Evolutionary conservation across 805 yeast genomes (phyloP).

Genomic region (Zygosaccharomyces bailii): DNA sequence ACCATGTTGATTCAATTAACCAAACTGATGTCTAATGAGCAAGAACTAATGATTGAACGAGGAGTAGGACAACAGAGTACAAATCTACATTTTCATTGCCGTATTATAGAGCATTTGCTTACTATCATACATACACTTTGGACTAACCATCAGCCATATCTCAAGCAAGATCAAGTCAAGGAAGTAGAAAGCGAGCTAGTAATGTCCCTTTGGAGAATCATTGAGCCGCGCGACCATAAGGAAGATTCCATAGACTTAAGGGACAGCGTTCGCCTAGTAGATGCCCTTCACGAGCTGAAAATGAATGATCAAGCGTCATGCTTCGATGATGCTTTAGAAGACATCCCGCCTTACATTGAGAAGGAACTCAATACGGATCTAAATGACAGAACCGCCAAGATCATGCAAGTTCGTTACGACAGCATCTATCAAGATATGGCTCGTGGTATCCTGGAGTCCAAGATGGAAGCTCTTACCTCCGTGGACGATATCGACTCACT

Average conservation of each 20-base stretch:
- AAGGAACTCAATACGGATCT: conserved; percentile 39
- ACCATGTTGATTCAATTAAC: conserved; percentile 28
- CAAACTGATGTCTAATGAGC: conserved; percentile 34
- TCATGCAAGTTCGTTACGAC: conserved; percentile 25
- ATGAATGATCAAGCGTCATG: conserved; percentile 28
- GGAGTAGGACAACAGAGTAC: conserved; percentile 25
- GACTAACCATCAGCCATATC: conserved; percentile 17
- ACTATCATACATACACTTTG: conserved; percentile 23
- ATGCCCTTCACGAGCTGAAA: conserved; percentile 35
- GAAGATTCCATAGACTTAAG: conserved; percentile 17
- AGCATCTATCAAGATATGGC: conserved; percentile 52
- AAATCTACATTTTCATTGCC: conserved; percentile 17
- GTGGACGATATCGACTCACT: conserved; percentile 78
- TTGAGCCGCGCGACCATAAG: conserved; percentile 23
- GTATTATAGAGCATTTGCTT: conserved; percentile 23
- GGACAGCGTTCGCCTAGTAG: conserved; percentile 33
- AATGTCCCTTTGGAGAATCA: conserved; percentile 50
- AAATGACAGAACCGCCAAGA: conserved; percentile 29
- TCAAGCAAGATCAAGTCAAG: conserved; percentile 26
- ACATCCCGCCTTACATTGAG: conserved; percentile 39
- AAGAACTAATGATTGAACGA: conserved; percentile 31
- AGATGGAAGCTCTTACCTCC: conserved; percentile 48
- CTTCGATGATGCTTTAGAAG: conserved; percentile 43
- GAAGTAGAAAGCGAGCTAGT: conserved; percentile 43
- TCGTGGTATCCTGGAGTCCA: conserved; percentile 57